Base-by-base conservation (phyloP, 2,329 filamentous ascomycete species). In the Colletotrichum tropicicola region DNA sequence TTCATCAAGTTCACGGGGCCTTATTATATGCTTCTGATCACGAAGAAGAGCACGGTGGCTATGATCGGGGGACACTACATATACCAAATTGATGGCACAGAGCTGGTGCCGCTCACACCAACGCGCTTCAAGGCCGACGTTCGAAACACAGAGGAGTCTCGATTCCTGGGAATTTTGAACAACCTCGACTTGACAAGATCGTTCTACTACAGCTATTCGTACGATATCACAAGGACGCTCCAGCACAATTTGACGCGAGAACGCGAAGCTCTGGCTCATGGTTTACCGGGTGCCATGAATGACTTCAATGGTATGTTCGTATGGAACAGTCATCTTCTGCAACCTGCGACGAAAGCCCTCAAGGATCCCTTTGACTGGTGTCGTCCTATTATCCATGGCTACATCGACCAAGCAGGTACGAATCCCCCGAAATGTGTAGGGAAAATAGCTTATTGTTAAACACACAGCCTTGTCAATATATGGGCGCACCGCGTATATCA, bases 161-260 rank as follows among this genome's bases (percentile, higher is more conserved):
- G 95, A 27, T 98, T 97, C 73, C 84, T 98, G 32, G 87, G 88
- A 25, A 98, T 98, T 55, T 83, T 99, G 45, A 94, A 92, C 75
- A 97, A 97, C 70, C 84, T 99, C 30, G 96, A 99, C 75, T 81
- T 99, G 65, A 94, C 92, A 0, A 87, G 92, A 60, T 97, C 92
- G 0, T 99, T 99, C 77, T 99, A 99, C 78, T 99, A 98, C 81
- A 98, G 95, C 80, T 98, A 98, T 75, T 97, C 95, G 0, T 99
- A 99, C 79, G 93, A 99, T 74, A 92, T 98, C 70, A 99, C 96
- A 1, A 88, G 90, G 57, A 97, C 94, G 1, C 82, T 99, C 48
- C 96, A 99, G 76, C 89, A 95, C 73, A 99, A 99, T 72, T 94
- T 99, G 66, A 90, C 90, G 19, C 86, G 89, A 30, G 94, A 98